Percentiles rank a stretch among this genome's conserved stretches.
These are phyloP conservation scores for Tilletia caries DNA, from an alignment of 1,284 basidiomycete genomes.

Conservation along the genomic window DNA sequence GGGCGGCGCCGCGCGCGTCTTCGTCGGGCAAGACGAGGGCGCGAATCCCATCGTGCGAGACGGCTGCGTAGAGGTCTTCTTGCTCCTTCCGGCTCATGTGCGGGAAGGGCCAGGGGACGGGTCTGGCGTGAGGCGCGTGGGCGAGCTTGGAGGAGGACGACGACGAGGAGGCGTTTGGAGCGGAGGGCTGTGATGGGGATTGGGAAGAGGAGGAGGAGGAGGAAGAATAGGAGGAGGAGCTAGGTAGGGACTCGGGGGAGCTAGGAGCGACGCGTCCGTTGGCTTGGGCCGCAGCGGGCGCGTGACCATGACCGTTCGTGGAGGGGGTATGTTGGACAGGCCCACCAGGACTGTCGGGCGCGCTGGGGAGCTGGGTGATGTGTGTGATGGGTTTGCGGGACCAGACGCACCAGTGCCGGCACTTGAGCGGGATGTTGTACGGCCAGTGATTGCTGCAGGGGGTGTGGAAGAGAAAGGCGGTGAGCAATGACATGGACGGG, in stretches of 20 bases:
- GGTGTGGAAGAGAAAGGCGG: too few relatives aligned
- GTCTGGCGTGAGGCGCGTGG: constrained; percentile 14
- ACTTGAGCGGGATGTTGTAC: constrained; percentile 35
- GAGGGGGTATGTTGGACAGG: neutral
- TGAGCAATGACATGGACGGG: too few relatives aligned
- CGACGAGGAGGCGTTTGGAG: neutral
- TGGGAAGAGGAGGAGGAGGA: neutral
- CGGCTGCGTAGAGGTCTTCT: constrained; percentile 29
- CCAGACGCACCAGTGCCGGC: constrained; percentile 43
- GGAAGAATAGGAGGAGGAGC: neutral
- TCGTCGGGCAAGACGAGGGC: constrained; percentile 25
- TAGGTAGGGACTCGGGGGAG: neutral
- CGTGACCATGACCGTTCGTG: neutral
- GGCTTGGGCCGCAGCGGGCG: neutral
- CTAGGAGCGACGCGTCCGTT: neutral
- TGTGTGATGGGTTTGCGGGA: constrained; percentile 13
- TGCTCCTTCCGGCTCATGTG: constrained; percentile 14
- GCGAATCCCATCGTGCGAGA: constrained; percentile 37
- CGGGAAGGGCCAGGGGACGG: constrained; percentile 28
- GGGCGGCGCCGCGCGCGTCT: neutral
- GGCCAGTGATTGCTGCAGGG: constrained; percentile 32
- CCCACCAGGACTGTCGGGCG: too few relatives aligned
- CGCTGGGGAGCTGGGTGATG: constrained; percentile 2
- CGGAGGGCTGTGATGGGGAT: neutral
- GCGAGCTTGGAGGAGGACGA: constrained; percentile 21